Evolutionary conservation across 1,139 yeast genomes (phyloP), one percentile per base, ranked within the genome.

Genomic region (Scheffersomyces titani): DNA sequence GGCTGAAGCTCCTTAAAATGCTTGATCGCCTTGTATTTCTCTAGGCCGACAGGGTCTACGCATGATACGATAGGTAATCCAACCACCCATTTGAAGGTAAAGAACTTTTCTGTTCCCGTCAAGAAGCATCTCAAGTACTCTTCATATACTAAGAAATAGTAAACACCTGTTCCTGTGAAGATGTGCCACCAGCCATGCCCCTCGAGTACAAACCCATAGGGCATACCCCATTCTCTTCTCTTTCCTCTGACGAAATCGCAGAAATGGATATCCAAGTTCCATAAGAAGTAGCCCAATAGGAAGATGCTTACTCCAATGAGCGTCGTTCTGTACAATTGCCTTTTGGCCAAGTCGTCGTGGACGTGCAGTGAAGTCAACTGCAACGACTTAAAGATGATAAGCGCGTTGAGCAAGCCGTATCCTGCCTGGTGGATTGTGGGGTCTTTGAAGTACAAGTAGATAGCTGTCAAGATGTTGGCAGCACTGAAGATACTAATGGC

Each of bases 141-240:
- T 66, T 82, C 86, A 70, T 90, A 91, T 18, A 91, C 91, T 59
- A 83, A 73, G 59, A 77, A 80, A 64, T 69, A 78, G 64, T 81
- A 82, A 13, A 81, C 78, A 1, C 97, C 97, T 13, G 86, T 77
- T 2, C 96, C 96, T 0, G 97, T 91, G 61, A 91, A 81, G 44
- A 91, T 76, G 70, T 94, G 99, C 99, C 99, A 94, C 98, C 98
- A 94, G 19, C 97, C 97, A 69, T 94, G 99, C 44, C 97, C 90
- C 70, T 94, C 99, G 47, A 94, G 78, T 11, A 94, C 63, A 61
- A 92, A 84, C 1, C 99, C 99, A 57, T 89, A 84, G 1, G 98
- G 98, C 77, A 92, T 83, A 2, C 97, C 97, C 68, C 82, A 76
- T 2, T 72, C 64, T 61, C 97, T 83, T 70, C 98, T 84, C 48